Base-by-base conservation (phyloP, 257 asterid genomes). In the Coffea eugenioides region DNA sequence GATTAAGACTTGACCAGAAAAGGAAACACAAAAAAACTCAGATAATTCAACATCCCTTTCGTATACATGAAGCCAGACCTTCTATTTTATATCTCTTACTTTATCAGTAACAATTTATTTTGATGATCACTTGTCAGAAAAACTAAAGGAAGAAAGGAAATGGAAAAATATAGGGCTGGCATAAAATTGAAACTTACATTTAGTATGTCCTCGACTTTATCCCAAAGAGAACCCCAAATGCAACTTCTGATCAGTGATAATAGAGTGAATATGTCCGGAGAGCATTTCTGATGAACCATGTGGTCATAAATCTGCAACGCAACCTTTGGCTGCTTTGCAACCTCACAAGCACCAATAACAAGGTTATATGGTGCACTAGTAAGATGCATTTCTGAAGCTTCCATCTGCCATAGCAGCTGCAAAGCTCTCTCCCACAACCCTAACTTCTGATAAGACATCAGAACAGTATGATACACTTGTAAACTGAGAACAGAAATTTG, bases 331-430 rank as follows among this genome's bases (percentile, higher is more conserved):
- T 85, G 86, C 78, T 90, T 89, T 15, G 94, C 97, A 79, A 78
- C 90, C 89, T 93, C 98, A 83, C 99, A 95, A 72, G 99, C 97
- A 69, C 96, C 97, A 54, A 92, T 93, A 41, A 90, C 99, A 82
- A 93, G 93, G 81, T 93, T 93, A 86, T 95, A 95, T 6, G 96
- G 90, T 13, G 89, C 87, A 56, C 92, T 90, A 6, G 94, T 84
- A 82, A 91, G 82, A 0, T 84, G 81, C 45, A 83, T 36, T 46
- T 87, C 97, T 25, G 90, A 84, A 83, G 80, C 84, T 89, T 95
- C 98, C 93, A 93, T 95, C 80, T 88, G 83, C 97, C 97, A 93
- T 6, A 95, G 82, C 27, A 95, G 75, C 88, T 93, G 91, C 87
- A 92, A 72, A 43, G 97, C 94, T 83, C 78, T 86, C 21, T 91